These are phyloP conservation scores for Fusarium anguioides DNA, from an alignment of 2,329 filamentous ascomycete genomes.

Conservation along the genomic window DNA sequence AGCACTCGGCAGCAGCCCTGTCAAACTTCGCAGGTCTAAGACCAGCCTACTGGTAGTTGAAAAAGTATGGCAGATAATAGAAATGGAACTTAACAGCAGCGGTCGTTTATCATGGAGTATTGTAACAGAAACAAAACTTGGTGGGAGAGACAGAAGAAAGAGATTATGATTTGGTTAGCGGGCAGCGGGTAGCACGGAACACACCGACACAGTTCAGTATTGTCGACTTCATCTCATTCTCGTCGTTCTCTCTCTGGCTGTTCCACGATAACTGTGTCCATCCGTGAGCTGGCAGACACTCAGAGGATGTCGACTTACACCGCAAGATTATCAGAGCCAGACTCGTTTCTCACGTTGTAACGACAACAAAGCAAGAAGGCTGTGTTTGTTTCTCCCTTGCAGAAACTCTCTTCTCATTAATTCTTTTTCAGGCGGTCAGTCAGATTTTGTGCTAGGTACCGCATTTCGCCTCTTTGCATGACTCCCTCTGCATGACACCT, in stretches of 20 bases:
- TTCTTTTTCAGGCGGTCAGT: constrained; percentile 29
- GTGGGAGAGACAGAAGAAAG: constrained; percentile 10
- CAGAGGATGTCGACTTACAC: not conserved
- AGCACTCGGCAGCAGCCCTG: constrained; percentile 56
- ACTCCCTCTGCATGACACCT: constrained; percentile 26
- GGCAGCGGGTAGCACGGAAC: constrained; percentile 39
- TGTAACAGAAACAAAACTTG: constrained; percentile 29
- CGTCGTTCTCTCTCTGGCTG: not conserved
- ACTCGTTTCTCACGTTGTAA: not conserved
- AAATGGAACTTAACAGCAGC: constrained; percentile 26
- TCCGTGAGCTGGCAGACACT: not conserved
- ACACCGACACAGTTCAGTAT: constrained; percentile 23
- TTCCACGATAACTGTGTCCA: constrained; percentile 13
- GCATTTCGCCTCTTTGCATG: constrained; percentile 37
- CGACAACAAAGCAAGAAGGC: not conserved
- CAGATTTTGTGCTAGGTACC: constrained; percentile 29
- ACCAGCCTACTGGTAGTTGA: constrained; percentile 67
- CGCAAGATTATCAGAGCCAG: constrained; percentile 1
- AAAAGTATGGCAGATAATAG: constrained; percentile 24
- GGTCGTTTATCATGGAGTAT: constrained; percentile 24
- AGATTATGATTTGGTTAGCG: constrained; percentile 28
- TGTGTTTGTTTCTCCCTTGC: constrained; percentile 15
- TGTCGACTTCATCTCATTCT: constrained; percentile 18
- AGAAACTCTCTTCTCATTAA: constrained; percentile 2
- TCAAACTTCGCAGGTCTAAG: constrained; percentile 69